These are phyloP conservation scores for Phytophthora pisi DNA, from an alignment of 352 stramenopile species.

Conservation along the genomic window DNA sequence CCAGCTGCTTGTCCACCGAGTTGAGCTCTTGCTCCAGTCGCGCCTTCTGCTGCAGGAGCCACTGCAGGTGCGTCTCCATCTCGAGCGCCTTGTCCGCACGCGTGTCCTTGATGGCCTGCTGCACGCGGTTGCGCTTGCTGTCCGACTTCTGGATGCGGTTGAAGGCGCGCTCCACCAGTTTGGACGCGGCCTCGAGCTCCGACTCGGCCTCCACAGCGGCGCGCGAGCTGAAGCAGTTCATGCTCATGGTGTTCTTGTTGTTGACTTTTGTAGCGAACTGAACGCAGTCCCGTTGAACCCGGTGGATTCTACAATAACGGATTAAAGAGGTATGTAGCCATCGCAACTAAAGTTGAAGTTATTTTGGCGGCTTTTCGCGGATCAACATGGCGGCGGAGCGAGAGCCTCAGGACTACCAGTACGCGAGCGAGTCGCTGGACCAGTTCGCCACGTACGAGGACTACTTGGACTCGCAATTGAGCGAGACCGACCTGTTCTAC, in stretches of 20 bases:
- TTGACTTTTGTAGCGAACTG: conserved; percentile 4
- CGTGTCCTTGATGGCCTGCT: conserved; percentile 45
- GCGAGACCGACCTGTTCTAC: conserved; percentile 94
- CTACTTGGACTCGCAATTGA: conserved; percentile 94
- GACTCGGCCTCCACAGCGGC: conserved; percentile 56
- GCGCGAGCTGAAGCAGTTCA: conserved; percentile 76
- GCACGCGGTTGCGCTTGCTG: conserved; percentile 42
- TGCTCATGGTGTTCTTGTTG: conserved; percentile 42
- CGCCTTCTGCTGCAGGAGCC: conserved; percentile 55
- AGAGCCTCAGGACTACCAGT: conserved; percentile 70
- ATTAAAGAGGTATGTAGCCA: conserved; percentile 15
- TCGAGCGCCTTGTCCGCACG: conserved; percentile 43
- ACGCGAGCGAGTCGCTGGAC: conserved; percentile 85
- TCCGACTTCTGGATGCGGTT: conserved; percentile 65
- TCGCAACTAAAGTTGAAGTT: conserved; percentile 23
- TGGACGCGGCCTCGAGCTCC: conserved; percentile 73
- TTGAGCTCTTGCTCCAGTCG: conserved; percentile 54
- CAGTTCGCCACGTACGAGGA: conserved; percentile 95
- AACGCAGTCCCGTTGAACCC: conserved; percentile 12
- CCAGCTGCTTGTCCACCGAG: conserved; percentile 51
- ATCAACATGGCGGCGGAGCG: conserved; percentile 52
- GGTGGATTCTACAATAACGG: conserved; percentile 23
- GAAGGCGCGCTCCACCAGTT: conserved; percentile 65
- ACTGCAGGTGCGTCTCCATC: conserved; percentile 61
- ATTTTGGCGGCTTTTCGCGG: conserved; percentile 25